These are phyloP conservation scores for Vicia sativa DNA, from an alignment of 306 rosid species.

Conservation along the genomic window DNA sequence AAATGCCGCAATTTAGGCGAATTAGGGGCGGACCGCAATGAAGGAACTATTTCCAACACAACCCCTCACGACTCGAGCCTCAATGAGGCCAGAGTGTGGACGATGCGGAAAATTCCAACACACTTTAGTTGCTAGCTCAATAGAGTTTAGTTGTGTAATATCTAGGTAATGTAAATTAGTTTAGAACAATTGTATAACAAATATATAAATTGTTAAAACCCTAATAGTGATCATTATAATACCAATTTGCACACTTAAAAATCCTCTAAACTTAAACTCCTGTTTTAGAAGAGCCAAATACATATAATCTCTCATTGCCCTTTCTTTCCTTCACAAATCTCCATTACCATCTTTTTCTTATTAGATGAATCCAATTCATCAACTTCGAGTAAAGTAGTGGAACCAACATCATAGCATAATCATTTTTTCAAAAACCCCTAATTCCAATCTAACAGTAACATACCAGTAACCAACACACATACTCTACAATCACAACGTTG, in stretches of 20 bases:
- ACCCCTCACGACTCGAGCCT: no score
- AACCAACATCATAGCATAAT: conserved; percentile 9
- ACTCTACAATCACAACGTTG: background rate
- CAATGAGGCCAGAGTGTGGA: no score
- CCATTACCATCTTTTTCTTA: background rate
- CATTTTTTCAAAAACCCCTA: conserved; percentile 32
- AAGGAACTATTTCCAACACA: no score
- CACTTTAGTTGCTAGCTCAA: no score
- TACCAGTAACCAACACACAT: background rate
- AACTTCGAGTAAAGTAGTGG: background rate
- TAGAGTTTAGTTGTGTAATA: no score
- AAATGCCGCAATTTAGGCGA: no score
- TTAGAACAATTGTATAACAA: no score
- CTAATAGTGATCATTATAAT: background rate
- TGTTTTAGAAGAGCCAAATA: background rate
- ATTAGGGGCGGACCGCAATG: no score
- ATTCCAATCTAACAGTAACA: background rate
- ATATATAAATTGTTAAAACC: no score
- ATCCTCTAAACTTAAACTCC: background rate
- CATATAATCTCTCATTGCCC: background rate
- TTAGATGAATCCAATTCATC: background rate
- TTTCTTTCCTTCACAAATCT: background rate
- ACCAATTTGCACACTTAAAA: background rate
- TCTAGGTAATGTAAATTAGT: no score
- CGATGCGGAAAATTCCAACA: no score